Percentiles rank a stretch among this genome's conserved stretches.
phyloP scores from a whole-genome alignment of 306 rosid genomes.

The Citrullus amarus region DNA sequence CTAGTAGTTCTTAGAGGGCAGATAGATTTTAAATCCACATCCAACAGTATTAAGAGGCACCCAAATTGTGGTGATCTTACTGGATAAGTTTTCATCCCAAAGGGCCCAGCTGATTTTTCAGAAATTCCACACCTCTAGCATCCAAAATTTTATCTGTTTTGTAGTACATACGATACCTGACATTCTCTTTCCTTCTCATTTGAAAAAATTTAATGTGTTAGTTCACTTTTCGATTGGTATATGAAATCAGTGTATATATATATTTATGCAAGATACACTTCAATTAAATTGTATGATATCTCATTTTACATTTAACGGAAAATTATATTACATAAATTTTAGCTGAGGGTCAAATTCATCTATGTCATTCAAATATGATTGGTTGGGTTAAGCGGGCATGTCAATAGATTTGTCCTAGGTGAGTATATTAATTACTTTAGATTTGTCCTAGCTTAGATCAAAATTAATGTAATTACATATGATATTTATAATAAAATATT shows the following conservation, averaged over 20 bases:
- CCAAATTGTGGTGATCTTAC: no score
- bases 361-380: not conserved
- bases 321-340: not conserved
- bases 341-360: not conserved
- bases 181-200: not conserved
- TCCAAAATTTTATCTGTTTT: not conserved
- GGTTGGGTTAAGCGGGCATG: not conserved
- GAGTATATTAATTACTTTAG: not conserved
- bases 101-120: not conserved
- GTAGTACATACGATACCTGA: not conserved
- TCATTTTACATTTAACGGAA: not conserved
- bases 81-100: not conserved
- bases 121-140: not conserved
- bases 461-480: not conserved
- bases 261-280: no score
- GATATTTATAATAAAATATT: not conserved
- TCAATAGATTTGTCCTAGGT: not conserved
- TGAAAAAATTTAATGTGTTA: no score
- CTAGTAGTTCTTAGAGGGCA: no score
- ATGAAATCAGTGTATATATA: no score
- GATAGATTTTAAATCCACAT: no score
- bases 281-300: no score
- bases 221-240: no score
- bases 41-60: no score
- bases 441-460: not conserved